Evolutionary conservation across 352 stramenopile species (phyloP).

Genomic region (Phytophthora hybrid): DNA sequence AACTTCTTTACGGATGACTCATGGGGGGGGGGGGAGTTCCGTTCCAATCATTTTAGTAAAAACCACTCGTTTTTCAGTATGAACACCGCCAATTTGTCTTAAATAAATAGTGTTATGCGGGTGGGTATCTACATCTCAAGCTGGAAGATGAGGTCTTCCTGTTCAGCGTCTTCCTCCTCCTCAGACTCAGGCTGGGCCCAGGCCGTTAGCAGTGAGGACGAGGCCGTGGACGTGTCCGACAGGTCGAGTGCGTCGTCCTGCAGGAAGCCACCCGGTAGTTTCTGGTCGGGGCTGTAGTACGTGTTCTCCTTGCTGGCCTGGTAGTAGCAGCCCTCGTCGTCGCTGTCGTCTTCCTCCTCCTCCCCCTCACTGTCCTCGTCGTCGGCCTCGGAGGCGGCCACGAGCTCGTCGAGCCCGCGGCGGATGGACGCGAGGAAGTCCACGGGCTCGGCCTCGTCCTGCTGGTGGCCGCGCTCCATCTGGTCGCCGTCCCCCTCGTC

Average conservation of each 20-base stretch:
- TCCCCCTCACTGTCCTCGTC: slow-evolving; percentile 30
- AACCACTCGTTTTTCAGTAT: neutral
- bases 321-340: slow-evolving; percentile 45
- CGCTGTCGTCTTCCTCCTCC: slow-evolving; percentile 22
- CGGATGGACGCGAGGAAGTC: slow-evolving; percentile 48
- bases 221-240: slow-evolving; percentile 53
- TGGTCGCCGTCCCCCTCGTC: slow-evolving; percentile 23
- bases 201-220: slow-evolving; percentile 29
- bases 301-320: slow-evolving; percentile 42
- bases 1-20: neutral
- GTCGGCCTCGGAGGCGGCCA: slow-evolving; percentile 26
- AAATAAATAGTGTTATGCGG: slow-evolving; percentile 41
- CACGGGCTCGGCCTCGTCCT: slow-evolving; percentile 25
- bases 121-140: slow-evolving; percentile 42
- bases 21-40: neutral
- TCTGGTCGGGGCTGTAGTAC: slow-evolving; percentile 50
- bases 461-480: slow-evolving; percentile 7
- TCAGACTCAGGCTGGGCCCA: slow-evolving; percentile 27
- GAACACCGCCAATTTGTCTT: neutral
- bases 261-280: slow-evolving; percentile 16
- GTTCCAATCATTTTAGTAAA: neutral
- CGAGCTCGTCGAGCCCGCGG: slow-evolving; percentile 41
- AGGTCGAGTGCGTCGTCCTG: slow-evolving; percentile 39
- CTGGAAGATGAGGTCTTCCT: slow-evolving; percentile 49
- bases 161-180: slow-evolving; percentile 14